A percentile compares a stretch with the other conserved stretches of the same genome.
phyloP scores from a whole-genome alignment of 805 yeast species.

The Crinitomyces ghanaensis region DNA sequence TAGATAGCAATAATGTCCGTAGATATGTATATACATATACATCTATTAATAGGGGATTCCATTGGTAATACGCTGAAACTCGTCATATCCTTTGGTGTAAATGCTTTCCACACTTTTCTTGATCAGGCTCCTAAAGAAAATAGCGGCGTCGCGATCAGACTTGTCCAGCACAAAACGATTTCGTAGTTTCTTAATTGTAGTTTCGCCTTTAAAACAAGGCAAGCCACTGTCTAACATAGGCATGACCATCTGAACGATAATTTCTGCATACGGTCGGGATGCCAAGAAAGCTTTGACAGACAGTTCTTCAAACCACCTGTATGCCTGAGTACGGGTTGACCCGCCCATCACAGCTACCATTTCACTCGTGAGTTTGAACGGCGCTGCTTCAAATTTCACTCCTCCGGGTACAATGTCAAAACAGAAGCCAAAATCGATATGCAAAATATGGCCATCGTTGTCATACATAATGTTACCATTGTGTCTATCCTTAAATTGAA shows the following conservation, averaged over 20 bases:
- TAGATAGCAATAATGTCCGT: constrained; percentile 3
- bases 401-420: constrained; percentile 99
- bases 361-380: constrained; percentile 90
- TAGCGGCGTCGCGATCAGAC: constrained; percentile 76
- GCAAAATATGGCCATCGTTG: constrained; percentile 87
- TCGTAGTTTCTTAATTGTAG: constrained; percentile 68
- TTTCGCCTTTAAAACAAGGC: constrained; percentile 83
- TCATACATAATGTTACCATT: constrained; percentile 97
- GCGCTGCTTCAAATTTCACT: constrained; percentile 95
- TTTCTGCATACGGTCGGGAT: constrained; percentile 77
- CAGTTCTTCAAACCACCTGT: constrained; percentile 85
- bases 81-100: constrained; percentile 92
- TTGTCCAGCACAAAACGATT: constrained; percentile 72
- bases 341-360: constrained; percentile 98
- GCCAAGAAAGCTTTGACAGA: constrained; percentile 89
- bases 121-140: constrained; percentile 62
- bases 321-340: constrained; percentile 68
- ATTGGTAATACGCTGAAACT: constrained; percentile 90
- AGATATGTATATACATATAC: constrained; percentile 1
- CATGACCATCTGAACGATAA: constrained; percentile 69
- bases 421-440: constrained; percentile 96
- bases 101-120: constrained; percentile 73
- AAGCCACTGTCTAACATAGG: constrained; percentile 95
- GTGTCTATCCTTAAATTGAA: constrained; percentile 93
- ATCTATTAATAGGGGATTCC: constrained; percentile 76